phyloP scores from a whole-genome alignment of 2,329 filamentous ascomycete genomes.

The Colletotrichum tabaci region DNA sequence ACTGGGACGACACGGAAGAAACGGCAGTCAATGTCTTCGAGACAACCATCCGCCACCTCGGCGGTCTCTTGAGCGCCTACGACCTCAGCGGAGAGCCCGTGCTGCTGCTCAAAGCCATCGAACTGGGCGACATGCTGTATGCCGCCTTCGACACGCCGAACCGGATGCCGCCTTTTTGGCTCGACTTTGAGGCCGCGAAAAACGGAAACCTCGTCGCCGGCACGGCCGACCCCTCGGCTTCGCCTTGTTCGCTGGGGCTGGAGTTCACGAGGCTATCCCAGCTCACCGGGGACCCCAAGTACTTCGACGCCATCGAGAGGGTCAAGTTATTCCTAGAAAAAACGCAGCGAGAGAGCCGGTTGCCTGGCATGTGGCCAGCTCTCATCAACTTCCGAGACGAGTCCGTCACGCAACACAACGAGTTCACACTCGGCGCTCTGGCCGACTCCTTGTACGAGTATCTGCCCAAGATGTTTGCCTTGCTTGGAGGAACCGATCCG shows the following conservation, averaged over 20 bases:
- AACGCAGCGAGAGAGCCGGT: conserved; percentile 75
- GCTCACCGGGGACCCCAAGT: conserved; percentile 79
- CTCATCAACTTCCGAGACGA: conserved; percentile 72
- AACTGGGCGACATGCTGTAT: conserved; percentile 76
- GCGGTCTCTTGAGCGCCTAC: conserved; percentile 77
- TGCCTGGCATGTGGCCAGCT: conserved; percentile 83
- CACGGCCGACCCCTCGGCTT: conserved; percentile 58
- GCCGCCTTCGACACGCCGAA: conserved; percentile 78
- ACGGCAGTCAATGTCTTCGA: conserved; percentile 74
- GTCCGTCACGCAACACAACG: conserved; percentile 50
- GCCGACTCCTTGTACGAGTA: conserved; percentile 61
- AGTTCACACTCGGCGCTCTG: conserved; percentile 56
- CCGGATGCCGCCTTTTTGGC: conserved; percentile 67
- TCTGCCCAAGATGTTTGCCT: conserved; percentile 62
- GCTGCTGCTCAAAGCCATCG: conserved; percentile 72
- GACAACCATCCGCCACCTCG: conserved; percentile 80
- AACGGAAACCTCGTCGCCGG: conserved; percentile 32
- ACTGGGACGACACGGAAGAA: conserved; percentile 64
- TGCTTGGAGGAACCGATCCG: conserved; percentile 70
- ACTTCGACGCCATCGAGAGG: conserved; percentile 79
- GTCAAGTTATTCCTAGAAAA: conserved; percentile 77
- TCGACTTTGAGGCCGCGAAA: conserved; percentile 38
- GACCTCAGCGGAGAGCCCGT: conserved; percentile 72
- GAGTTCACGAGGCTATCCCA: conserved; percentile 83
- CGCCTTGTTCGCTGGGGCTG: conserved; percentile 76